Conservation (phyloP, 1,139 yeast genomes). For the Diutina neorugosa region DNA sequence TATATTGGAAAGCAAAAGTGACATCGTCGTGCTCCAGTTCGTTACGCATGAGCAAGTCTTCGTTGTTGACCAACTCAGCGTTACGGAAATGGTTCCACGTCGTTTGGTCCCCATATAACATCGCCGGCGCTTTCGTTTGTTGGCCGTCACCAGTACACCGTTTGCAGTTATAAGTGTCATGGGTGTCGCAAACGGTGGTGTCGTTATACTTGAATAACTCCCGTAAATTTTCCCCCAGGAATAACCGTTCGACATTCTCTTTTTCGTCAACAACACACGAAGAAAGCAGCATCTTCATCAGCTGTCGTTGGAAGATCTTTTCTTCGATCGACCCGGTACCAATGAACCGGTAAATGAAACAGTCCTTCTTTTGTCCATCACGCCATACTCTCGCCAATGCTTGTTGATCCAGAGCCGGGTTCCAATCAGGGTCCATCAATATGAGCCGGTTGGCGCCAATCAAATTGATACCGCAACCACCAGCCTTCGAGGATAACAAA, state of each 20-base stretch:
- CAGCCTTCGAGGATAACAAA: conserved; percentile 87
- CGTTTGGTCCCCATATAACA: conserved; percentile 96
- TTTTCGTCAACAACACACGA: conserved; percentile 96
- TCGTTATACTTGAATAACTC: conserved; percentile 65
- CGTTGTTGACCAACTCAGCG: conserved; percentile 45
- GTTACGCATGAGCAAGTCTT: conserved; percentile 65
- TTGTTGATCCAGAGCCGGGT: conserved; percentile 97
- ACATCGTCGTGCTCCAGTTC: conserved; percentile 62
- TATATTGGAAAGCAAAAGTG: conserved; percentile 84
- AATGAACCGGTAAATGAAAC: conserved; percentile 87
- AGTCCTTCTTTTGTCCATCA: conserved; percentile 96
- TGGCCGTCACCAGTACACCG: conserved; percentile 61
- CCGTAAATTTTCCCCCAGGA: conserved; percentile 68
- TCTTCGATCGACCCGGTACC: conserved; percentile 95
- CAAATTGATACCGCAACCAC: conserved; percentile 96
- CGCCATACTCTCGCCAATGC: conserved; percentile 98
- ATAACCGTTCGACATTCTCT: conserved; percentile 87
- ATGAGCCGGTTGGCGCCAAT: conserved; percentile 92
- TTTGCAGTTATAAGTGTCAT: conserved; percentile 81
- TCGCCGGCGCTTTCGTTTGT: conserved; percentile 57
- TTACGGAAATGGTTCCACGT: conserved; percentile 90
- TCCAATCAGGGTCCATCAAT: conserved; percentile 95
- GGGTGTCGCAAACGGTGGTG: conserved; percentile 76
- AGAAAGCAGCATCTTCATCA: conserved; percentile 88
- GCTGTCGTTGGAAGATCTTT: conserved; percentile 89